Conservation (phyloP, 164 flowering plant species). For the Tetracentron sinense region DNA sequence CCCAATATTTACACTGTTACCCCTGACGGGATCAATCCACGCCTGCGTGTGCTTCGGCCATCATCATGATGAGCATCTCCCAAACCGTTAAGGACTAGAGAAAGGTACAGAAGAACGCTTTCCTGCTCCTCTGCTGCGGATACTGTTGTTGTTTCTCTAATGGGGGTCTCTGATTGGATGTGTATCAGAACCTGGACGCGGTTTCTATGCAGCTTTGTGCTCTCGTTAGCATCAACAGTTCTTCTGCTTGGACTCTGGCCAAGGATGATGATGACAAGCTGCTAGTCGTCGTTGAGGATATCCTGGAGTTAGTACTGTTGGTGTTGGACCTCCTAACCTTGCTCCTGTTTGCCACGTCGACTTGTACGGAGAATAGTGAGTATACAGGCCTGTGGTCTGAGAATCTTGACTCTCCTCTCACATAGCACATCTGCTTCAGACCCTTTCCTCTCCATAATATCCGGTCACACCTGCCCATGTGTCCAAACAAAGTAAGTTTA, state of each 20-base stretch:
- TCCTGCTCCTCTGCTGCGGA: too few species aligned
- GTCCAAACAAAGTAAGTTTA: slow-evolving; percentile 12
- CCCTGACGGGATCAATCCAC: too few species aligned
- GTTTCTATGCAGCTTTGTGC: slow-evolving; percentile 32
- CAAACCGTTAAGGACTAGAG: too few species aligned
- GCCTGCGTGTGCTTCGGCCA: too few species aligned
- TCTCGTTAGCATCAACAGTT: slow-evolving; percentile 30
- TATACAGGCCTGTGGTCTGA: slow-evolving; percentile 86
- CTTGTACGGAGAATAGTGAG: slow-evolving; percentile 58
- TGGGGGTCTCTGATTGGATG: too few species aligned
- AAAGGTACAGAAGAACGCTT: too few species aligned
- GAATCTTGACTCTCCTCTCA: slow-evolving; percentile 66
- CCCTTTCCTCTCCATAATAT: slow-evolving; percentile 86
- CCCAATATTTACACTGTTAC: too few species aligned
- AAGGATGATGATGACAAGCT: slow-evolving; percentile 18
- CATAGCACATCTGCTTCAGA: slow-evolving; percentile 60
- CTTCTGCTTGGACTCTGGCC: slow-evolving; percentile 49
- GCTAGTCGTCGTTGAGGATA: slow-evolving; percentile 1
- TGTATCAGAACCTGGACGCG: slow-evolving; percentile 20
- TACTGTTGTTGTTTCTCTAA: too few species aligned
- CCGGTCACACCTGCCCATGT: slow-evolving; percentile 68
- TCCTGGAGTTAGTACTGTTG: not conserved
- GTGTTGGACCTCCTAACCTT: slow-evolving; percentile 4
- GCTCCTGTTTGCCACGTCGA: slow-evolving; percentile 23
- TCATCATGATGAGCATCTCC: too few species aligned